A percentile compares a stretch with the other conserved stretches of the same genome.
Conservation (phyloP, 306 rosid species). For the Styphnolobium japonicum region DNA sequence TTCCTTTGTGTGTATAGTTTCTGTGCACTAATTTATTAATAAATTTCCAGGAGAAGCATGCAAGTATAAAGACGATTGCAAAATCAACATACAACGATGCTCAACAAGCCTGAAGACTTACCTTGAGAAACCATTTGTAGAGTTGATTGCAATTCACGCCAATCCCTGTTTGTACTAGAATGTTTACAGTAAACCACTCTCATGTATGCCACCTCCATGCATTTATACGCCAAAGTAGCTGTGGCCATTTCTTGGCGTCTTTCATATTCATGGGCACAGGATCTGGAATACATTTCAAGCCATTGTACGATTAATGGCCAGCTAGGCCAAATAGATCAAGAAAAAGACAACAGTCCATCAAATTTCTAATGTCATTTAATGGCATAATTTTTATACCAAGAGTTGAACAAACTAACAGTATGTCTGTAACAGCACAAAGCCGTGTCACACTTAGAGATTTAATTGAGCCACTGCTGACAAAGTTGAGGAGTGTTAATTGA, state of each 20-base stretch:
- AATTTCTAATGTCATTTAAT: not conserved
- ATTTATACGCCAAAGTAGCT: slow-evolving; percentile 84
- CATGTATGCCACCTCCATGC: slow-evolving; percentile 79
- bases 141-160: slow-evolving; percentile 55
- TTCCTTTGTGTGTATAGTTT: not conserved
- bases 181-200: slow-evolving; percentile 52
- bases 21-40: not conserved
- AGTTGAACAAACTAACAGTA: not conserved
- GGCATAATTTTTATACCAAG: not conserved
- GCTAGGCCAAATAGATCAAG: not conserved
- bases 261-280: slow-evolving; percentile 65
- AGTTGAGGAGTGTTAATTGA: not conserved
- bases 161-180: slow-evolving; percentile 42
- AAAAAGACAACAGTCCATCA: not conserved
- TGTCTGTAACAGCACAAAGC: not conserved
- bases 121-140: slow-evolving; percentile 61
- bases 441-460: not conserved
- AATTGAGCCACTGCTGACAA: not conserved
- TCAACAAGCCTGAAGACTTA: slow-evolving; percentile 30
- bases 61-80: not conserved
- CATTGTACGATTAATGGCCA: not conserved
- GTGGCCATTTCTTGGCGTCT: slow-evolving; percentile 53
- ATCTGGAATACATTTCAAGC: slow-evolving; percentile 43
- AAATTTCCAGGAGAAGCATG: not conserved
- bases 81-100: not conserved